Evolutionary conservation across 352 stramenopile genomes (phyloP).

Genomic region (Globisporangium megalacanthum): DNA sequence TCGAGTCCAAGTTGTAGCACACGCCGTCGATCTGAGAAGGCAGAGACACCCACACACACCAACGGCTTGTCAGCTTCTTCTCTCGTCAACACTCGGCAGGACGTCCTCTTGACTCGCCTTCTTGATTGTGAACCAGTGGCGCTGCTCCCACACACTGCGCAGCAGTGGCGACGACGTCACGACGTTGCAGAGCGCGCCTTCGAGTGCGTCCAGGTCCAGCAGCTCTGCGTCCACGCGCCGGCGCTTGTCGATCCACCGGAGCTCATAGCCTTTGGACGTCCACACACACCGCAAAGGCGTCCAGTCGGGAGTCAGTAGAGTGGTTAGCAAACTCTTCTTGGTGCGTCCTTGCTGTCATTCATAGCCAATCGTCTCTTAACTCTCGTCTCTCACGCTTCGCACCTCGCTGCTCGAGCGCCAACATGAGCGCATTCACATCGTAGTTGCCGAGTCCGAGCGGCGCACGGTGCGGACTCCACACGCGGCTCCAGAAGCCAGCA

Average conservation of each 20-base stretch:
- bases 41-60: background rate
- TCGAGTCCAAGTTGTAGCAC: conserved; percentile 79
- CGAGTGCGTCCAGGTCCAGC: conserved; percentile 37
- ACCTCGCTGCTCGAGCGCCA: conserved; percentile 60
- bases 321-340: too few relatives aligned
- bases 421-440: conserved; percentile 70
- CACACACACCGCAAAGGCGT: too few relatives aligned
- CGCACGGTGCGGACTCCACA: conserved; percentile 61
- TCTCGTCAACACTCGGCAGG: background rate
- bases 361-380: too few relatives aligned
- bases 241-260: conserved; percentile 76
- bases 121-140: conserved; percentile 78
- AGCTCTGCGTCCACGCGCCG: conserved; percentile 27
- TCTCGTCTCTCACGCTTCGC: background rate
- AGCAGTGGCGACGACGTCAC: conserved; percentile 33
- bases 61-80: background rate
- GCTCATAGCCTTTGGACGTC: conserved; percentile 38
- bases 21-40: conserved; percentile 32
- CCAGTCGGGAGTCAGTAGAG: too few relatives aligned
- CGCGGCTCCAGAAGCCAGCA: conserved; percentile 18
- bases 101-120: too few relatives aligned
- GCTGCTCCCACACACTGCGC: conserved; percentile 48
- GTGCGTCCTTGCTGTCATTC: too few relatives aligned
- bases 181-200: conserved; percentile 70
- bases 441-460: conserved; percentile 75